A percentile compares a stretch with the other conserved stretches of the same genome.
phyloP scores from a whole-genome alignment of 495 filamentous ascomycete species.

The Chaetomium cochliodes region DNA sequence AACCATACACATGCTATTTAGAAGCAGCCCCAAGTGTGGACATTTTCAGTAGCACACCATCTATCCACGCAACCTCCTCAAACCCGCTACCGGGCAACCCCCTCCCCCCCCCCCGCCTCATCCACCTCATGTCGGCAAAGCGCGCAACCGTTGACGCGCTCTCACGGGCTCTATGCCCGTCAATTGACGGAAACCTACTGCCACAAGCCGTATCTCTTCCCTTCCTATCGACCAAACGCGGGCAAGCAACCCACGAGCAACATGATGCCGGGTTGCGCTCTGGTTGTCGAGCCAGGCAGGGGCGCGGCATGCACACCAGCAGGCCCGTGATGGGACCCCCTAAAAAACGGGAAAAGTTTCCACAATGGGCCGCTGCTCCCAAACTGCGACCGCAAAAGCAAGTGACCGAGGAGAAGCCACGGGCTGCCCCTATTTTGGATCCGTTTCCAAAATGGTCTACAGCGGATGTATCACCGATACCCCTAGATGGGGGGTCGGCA shows the following conservation, averaged over 20 bases:
- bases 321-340: background rate
- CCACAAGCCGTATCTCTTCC: conserved; percentile 25
- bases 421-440: background rate
- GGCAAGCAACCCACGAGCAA: background rate
- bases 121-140: conserved; percentile 36
- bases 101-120: background rate
- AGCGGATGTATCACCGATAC: background rate
- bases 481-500: background rate
- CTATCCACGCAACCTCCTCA: background rate
- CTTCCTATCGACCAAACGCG: background rate
- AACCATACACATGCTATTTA: background rate
- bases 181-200: conserved; percentile 44
- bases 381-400: background rate
- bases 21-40: background rate
- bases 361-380: background rate
- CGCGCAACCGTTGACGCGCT: conserved; percentile 59
- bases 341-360: background rate
- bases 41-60: background rate
- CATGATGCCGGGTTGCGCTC: background rate
- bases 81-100: too few relatives aligned
- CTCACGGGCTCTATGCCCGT: conserved; percentile 67
- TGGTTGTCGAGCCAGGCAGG: background rate
- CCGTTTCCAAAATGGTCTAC: background rate
- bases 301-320: conserved; percentile 1
- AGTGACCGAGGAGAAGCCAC: background rate